phyloP scores from a whole-genome alignment of 805 yeast genomes.

The Monosporozyma aerobia region DNA sequence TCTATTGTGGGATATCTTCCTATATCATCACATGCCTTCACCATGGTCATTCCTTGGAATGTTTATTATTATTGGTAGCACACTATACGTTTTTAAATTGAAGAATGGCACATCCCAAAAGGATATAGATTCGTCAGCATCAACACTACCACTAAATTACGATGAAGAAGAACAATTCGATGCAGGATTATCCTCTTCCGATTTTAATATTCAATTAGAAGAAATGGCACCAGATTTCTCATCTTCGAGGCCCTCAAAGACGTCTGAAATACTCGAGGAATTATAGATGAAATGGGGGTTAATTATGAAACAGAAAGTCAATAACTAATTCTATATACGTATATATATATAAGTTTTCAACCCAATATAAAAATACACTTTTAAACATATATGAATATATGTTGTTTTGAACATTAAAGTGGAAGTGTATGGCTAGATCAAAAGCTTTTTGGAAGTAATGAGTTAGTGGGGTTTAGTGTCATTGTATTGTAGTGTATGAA shows the following conservation, averaged over 20 bases:
- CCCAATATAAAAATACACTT: background rate
- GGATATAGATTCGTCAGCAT: background rate
- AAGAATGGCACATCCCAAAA: constrained; percentile 23
- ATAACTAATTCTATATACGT: background rate
- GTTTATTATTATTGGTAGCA: constrained; percentile 54
- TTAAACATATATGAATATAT: background rate
- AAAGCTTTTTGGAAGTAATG: too few species aligned
- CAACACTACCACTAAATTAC: background rate
- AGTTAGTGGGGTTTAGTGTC: too few species aligned
- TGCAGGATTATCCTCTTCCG: background rate
- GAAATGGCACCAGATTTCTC: background rate
- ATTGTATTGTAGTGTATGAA: too few species aligned
- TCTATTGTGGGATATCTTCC: constrained; percentile 56
- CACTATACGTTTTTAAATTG: constrained; percentile 47
- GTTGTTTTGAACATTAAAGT: too few species aligned
- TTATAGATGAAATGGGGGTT: background rate
- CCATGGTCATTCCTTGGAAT: constrained; percentile 63
- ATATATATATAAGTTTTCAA: background rate
- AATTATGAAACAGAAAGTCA: too few species aligned
- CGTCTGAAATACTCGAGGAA: background rate
- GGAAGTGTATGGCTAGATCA: too few species aligned
- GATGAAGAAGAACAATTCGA: background rate
- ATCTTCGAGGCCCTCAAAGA: background rate
- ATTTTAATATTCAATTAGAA: background rate
- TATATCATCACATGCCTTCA: constrained; percentile 71